Evolutionary conservation across 768 basidiomycete species (phyloP), one percentile per base, ranked within the genome.

Genomic region (Gymnopilus junonius): DNA sequence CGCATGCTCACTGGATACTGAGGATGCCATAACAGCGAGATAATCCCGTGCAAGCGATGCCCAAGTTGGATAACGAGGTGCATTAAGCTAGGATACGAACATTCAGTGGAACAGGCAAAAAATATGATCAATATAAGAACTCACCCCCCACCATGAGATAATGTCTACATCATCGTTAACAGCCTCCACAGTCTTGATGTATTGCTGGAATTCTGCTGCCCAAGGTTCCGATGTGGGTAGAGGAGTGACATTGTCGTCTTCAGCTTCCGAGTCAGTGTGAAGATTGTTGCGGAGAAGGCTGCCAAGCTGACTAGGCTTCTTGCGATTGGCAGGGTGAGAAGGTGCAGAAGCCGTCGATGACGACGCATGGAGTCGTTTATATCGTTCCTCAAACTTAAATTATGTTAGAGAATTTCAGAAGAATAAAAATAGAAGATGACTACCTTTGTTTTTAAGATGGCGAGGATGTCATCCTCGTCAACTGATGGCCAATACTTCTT

Each of bases 61-160:
- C 78, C 79, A 81, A 0, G 70, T 68, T 2, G 74, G 77, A 61
- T 75, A 75, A 2, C 67, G 61, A 3, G 37, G 29, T 4, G 67
- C 48, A 65, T 78, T 75, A 1, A 65, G 27, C 74, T 75, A 34
- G 5, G 20, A 32, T 20, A 42, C 20, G 23, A 23, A 34, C 57
- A 35, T 34, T 23, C 21, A 55, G 5, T 23, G 20, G 14, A 50
- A n/a, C 1, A 23, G 14, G 8, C n/a, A 55, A 14, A 20, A 60
- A 20, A 14, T n/a, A 58, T 31, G 12, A n/a, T n/a, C n/a, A 45
- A 56, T 55, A 54, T 17, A 46, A 48, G 32, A 20, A 73, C 73
- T 54, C 64, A 80, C 73, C 14, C 73, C 75, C 79, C 75, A 78
- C 77, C 75, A 77, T 34, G 65, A 23, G 39, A 76, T 62, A 48